phyloP scores from a whole-genome alignment of 2,329 filamentous ascomycete species.

The Botryotinia calthae region DNA sequence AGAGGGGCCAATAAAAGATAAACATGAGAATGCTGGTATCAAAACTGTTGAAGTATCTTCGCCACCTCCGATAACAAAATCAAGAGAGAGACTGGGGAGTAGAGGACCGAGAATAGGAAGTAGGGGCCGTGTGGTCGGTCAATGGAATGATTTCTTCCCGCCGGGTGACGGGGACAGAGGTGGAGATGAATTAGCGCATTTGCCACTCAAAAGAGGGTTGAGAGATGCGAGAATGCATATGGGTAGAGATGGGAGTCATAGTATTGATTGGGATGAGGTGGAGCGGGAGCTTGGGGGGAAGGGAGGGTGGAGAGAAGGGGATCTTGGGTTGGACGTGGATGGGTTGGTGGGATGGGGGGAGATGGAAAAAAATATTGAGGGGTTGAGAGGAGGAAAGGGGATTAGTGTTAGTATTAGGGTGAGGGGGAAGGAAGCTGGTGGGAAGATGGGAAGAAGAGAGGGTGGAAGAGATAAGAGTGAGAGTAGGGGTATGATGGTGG shows the following conservation, averaged over 20 bases:
- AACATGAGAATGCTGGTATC: background rate
- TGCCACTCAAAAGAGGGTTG: background rate
- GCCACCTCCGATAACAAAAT: background rate
- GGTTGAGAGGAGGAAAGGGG: background rate
- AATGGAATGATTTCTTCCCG: background rate
- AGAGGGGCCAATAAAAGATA: background rate
- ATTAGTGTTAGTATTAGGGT: background rate
- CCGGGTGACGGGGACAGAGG: too few relatives aligned
- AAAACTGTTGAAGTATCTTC: background rate
- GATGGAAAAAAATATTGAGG: background rate
- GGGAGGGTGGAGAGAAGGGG: background rate
- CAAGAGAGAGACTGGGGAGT: background rate
- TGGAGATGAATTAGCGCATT: background rate
- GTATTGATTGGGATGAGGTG: background rate
- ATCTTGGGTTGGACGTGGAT: background rate
- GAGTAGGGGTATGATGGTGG: slow-evolving; percentile 26
- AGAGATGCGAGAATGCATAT: slow-evolving; percentile 1
- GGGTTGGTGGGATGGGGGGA: background rate
- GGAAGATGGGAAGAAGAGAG: background rate
- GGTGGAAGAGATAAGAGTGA: background rate
- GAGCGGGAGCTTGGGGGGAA: background rate
- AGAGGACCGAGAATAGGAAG: background rate
- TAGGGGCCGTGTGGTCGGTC: background rate
- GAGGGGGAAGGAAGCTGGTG: background rate
- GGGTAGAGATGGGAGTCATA: background rate